Evolutionary conservation across 441 rosid species (phyloP).

Genomic region (Biscutella laevigata): DNA sequence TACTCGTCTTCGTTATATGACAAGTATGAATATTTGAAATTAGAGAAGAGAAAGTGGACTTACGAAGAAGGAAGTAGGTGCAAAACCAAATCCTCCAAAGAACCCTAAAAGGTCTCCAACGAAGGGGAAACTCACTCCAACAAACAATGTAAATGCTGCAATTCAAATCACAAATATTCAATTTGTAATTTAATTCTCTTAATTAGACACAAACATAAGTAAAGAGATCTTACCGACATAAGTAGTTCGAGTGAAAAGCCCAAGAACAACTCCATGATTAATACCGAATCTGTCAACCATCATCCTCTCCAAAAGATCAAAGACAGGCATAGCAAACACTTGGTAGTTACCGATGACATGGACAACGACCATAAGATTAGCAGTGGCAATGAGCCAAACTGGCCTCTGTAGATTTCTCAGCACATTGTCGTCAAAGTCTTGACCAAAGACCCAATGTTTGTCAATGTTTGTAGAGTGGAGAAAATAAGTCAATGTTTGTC

Average conservation of each 20-base stretch:
- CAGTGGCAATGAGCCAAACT: slow-evolving; percentile 82
- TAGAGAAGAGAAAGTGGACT: slow-evolving; percentile 28
- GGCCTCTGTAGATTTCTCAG: slow-evolving; percentile 53
- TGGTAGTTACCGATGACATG: slow-evolving; percentile 93
- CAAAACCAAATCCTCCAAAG: slow-evolving; percentile 94
- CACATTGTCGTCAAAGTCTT: slow-evolving; percentile 74
- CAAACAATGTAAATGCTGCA: slow-evolving; percentile 73
- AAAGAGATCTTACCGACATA: slow-evolving; percentile 67
- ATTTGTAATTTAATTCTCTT: background rate
- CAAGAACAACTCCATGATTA: slow-evolving; percentile 47
- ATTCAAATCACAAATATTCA: background rate
- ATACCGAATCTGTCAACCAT: slow-evolving; percentile 44
- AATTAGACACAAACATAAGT: too few relatives aligned
- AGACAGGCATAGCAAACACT: slow-evolving; percentile 93
- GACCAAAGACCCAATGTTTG: slow-evolving; percentile 93
- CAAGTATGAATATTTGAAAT: too few relatives aligned
- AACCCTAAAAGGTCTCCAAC: slow-evolving; percentile 93
- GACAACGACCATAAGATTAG: slow-evolving; percentile 84
- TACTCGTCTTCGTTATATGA: background rate
- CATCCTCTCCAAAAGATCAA: slow-evolving; percentile 56
- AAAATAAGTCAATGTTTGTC: too few relatives aligned
- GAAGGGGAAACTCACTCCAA: slow-evolving; percentile 82
- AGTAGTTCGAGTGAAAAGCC: slow-evolving; percentile 59
- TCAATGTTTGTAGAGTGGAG: too few relatives aligned
- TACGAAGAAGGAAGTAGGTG: slow-evolving; percentile 88